These are phyloP conservation scores for Talaromyces stipitatus DNA, from an alignment of 495 filamentous ascomycete species.

Conservation along the genomic window DNA sequence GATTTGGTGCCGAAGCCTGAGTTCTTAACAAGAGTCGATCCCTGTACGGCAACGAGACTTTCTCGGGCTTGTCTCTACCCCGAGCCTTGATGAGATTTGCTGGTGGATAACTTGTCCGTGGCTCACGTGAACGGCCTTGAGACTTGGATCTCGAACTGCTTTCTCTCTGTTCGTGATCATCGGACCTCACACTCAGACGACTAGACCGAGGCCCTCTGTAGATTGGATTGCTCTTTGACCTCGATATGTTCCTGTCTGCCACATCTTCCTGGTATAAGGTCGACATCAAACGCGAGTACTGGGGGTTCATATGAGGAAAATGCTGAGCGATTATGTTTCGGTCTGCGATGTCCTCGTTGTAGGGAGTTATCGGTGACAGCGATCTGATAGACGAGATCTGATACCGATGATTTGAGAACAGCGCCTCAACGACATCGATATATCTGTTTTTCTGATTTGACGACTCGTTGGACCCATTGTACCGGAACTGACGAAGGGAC, in stretches of 20 bases:
- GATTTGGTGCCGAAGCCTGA: conserved; percentile 3
- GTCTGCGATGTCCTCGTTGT: conserved; percentile 42
- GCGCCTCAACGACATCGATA: conserved; percentile 36
- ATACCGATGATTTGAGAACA: conserved; percentile 23
- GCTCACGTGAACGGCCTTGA: background rate
- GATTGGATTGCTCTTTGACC: conserved; percentile 11
- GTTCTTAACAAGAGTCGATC: background rate
- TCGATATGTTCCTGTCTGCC: conserved; percentile 34
- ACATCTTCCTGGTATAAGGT: conserved; percentile 37
- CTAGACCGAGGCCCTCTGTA: conserved; percentile 1
- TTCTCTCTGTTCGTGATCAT: background rate
- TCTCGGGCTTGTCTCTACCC: background rate
- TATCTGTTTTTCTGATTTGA: conserved; percentile 19
- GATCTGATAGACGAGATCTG: conserved; percentile 16
- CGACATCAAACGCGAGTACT: conserved; percentile 23
- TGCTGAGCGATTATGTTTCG: conserved; percentile 30
- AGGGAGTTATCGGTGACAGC: conserved; percentile 27
- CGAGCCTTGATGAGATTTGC: background rate
- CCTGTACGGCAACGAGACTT: background rate
- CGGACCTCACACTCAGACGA: background rate
- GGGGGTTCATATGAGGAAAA: background rate
- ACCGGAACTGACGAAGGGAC: conserved; percentile 15
- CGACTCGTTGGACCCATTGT: conserved; percentile 7
- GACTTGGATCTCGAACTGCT: background rate
- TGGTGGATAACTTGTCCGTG: conserved; percentile 2